Base-by-base conservation (phyloP, 2,329 filamentous ascomycete genomes). In the Fusarium austroafricanum region DNA sequence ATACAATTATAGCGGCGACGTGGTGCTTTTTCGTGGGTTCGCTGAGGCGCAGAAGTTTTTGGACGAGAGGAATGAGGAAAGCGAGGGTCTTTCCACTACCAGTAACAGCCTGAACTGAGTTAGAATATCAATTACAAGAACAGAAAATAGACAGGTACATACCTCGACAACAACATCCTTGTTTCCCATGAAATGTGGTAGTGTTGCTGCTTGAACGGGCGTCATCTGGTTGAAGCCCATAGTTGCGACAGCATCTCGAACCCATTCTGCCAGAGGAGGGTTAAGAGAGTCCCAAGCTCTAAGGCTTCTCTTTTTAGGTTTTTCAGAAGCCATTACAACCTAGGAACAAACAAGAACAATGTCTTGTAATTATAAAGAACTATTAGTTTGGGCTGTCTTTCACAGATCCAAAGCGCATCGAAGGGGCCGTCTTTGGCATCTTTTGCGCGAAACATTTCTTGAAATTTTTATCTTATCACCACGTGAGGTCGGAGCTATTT, bases 161-260 rank as follows among this genome's bases (percentile, higher is more conserved):
- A 88, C 89, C 82, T 97, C 93, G 8, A 97, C 94, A 2, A 97
- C 94, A 6, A 97, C 92, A 79, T 97, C 94, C 75, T 96, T 97
- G 77, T 97, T 92, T 51, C 89, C 90, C 80, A 94, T 90, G 76
- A 97, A 96, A 51, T 97, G 87, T 14, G 94, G 93, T 70, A 97
- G 91, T 6, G 93, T 91, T 61, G 93, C 95, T 43, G 94, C 93
- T 81, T 98, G 95, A n/a, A 97, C 94, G 2, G 95, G 95, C 5
- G 94, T 97, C 86, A 96, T 94, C 77, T 91, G 90, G 67, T 85
- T 83, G 79, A 97, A 97, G 63, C 93, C 93, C 90, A 96, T 95
- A 68, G 90, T 88, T 49, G 89, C 85, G 47, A 96, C 89, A 61
- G 93, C 94, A 70, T 96, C 92, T 54, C 96, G 83, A 57, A 96